Base-by-base conservation (phyloP, 495 filamentous ascomycete species). In the Sabuloglossum arenarium region DNA sequence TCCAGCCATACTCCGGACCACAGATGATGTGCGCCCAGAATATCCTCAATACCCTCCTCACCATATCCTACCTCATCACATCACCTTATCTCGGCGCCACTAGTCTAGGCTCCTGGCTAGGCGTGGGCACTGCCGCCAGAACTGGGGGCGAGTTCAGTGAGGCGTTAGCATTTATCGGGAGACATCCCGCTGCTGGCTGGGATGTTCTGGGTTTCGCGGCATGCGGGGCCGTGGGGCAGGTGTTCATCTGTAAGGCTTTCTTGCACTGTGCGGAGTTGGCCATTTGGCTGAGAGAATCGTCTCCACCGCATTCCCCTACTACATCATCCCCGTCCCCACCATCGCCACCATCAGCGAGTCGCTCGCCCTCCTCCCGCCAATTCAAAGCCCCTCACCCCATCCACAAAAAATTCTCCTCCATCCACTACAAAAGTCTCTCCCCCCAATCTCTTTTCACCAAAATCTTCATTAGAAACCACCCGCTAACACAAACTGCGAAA, bases 1-100 rank as follows among this genome's bases (percentile, higher is more conserved):
- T 84, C 68, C 79, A 78, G 59, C 75, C 79, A 21, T 94, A 88
- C 68, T 75, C 78, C 14, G 93, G 93, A 1, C 88, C 90, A 53
- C 93, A 97, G 77, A 97, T 98, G 91, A 98, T 98, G 91, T 87
- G 87, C 58, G 93, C 90, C n/a, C 86, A 94, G 63, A 97, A 96
- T 62, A 67, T 94, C 31, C 79, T 97, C 61, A 80, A 75, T 42
- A 89, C 86, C 0, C 58, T 75, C 30, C 67, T 96, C 52, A 97
- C 88, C 2, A 71, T 78, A 31, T 62, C 66, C 0, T 97, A 90
- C 58, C 76, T 98, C 24, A 61, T 88, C 42, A 64, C 89, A 23
- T 81, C 80, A 60, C 93, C 93, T 6, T 85, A 81, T 70, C 64
- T 95, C 5, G 82, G 80, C 0, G 69, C 73, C 52, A 82, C 81